phyloP scores from a whole-genome alignment of 805 yeast species.

The Tetrapisispora namnaoensis region DNA sequence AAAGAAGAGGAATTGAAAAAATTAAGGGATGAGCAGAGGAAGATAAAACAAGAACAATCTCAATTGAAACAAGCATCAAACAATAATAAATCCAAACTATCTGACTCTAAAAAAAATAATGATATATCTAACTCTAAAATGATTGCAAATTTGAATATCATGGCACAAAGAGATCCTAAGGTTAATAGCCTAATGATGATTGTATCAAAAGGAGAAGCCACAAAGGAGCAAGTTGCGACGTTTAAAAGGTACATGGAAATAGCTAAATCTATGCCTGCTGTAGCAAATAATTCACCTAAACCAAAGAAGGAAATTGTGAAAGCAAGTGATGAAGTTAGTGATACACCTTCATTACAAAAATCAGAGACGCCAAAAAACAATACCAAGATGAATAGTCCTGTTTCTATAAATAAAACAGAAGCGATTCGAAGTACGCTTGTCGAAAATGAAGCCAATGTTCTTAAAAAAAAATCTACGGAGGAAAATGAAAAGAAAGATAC shows the following conservation, averaged over 20 bases:
- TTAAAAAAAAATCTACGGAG: slow-evolving; percentile 3
- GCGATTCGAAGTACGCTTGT: too few species aligned
- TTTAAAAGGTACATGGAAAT: slow-evolving; percentile 74
- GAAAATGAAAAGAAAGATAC: slow-evolving; percentile 5
- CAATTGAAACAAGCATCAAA: slow-evolving; percentile 1
- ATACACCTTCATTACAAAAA: background rate
- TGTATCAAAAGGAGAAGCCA: slow-evolving; percentile 78
- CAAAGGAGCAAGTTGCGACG: slow-evolving; percentile 57
- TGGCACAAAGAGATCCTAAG: slow-evolving; percentile 65
- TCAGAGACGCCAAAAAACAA: background rate
- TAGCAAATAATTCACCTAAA: slow-evolving; percentile 23
- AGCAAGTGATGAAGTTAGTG: background rate
- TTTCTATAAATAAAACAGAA: too few species aligned
- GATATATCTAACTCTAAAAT: slow-evolving; percentile 57
- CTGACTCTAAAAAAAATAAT: background rate
- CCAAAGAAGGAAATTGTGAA: background rate
- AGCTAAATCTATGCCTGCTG: slow-evolving; percentile 64
- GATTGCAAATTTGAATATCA: slow-evolving; percentile 73
- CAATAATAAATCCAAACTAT: slow-evolving; percentile 10
- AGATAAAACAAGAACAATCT: background rate
- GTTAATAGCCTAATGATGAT: slow-evolving; percentile 66
- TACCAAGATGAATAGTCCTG: background rate
- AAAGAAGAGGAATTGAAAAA: slow-evolving; percentile 14
- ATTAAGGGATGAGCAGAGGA: slow-evolving; percentile 3
- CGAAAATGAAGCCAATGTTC: too few species aligned